Percentiles rank a stretch among this genome's conserved stretches.
Conservation (phyloP, 2,329 filamentous ascomycete species). For the Fusarium pseudoanthophilum region DNA sequence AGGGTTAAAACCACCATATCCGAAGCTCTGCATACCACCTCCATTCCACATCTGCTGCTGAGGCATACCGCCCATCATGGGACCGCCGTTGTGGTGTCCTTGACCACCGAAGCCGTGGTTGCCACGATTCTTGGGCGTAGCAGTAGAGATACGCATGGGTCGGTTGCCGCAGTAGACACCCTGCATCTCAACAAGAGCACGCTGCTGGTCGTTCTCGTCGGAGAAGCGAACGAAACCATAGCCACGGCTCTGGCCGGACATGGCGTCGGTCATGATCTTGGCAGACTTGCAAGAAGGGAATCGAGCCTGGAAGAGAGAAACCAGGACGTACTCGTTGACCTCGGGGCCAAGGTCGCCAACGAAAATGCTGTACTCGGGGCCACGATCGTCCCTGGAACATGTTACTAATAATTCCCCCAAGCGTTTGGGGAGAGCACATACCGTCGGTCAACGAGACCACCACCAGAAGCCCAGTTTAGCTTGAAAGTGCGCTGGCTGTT, state of each 20-base stretch:
- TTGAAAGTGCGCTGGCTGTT: constrained; percentile 97
- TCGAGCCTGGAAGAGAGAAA: constrained; percentile 95
- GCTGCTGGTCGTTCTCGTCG: constrained; percentile 95
- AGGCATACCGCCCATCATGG: constrained; percentile 60
- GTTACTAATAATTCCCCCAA: background rate
- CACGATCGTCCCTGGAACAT: constrained; percentile 83
- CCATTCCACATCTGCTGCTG: constrained; percentile 56
- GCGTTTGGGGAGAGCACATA: constrained; percentile 53
- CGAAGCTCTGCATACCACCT: constrained; percentile 46
- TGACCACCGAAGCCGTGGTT: constrained; percentile 54
- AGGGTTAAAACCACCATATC: constrained; percentile 60
- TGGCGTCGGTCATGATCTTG: constrained; percentile 99
- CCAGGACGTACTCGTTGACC: constrained; percentile 97
- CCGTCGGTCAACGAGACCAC: constrained; percentile 93
- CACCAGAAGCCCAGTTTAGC: constrained; percentile 98
- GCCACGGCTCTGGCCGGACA: constrained; percentile 95
- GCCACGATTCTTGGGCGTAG: constrained; percentile 89
- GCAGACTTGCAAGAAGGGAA: constrained; percentile 98
- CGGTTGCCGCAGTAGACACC: constrained; percentile 98
- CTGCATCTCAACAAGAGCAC: constrained; percentile 97
- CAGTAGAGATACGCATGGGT: constrained; percentile 98
- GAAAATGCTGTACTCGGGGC: constrained; percentile 96
- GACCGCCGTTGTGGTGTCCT: constrained; percentile 57
- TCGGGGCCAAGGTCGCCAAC: constrained; percentile 97
- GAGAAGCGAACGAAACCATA: constrained; percentile 99